Evolutionary conservation across 1,139 yeast genomes (phyloP).

Genomic region (Hyphopichia pseudoburtonii): DNA sequence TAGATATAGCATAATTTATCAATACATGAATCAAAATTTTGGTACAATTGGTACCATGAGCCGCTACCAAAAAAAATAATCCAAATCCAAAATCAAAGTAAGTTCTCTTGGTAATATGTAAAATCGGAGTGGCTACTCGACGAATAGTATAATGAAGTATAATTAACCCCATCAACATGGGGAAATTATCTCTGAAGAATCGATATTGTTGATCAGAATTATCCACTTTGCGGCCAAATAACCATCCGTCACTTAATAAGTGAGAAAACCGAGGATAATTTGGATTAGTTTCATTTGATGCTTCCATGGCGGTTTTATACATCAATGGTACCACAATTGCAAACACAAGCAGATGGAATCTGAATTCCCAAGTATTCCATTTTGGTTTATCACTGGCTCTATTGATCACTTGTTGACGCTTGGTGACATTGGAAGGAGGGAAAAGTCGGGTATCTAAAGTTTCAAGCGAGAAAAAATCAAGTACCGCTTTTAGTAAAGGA

Average conservation of each 20-base stretch:
- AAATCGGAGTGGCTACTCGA: slow-evolving; percentile 21
- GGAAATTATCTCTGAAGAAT: slow-evolving; percentile 80
- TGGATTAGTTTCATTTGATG: slow-evolving; percentile 75
- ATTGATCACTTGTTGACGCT: slow-evolving; percentile 39
- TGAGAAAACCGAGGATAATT: slow-evolving; percentile 67
- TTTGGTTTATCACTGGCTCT: slow-evolving; percentile 51
- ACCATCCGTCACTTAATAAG: slow-evolving; percentile 69
- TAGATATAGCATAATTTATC: slow-evolving; percentile 56
- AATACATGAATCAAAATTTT: slow-evolving; percentile 60
- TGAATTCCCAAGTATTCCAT: slow-evolving; percentile 79
- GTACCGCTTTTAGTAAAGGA: slow-evolving; percentile 19
- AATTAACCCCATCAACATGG: slow-evolving; percentile 55
- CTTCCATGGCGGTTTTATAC: slow-evolving; percentile 78
- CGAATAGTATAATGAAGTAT: slow-evolving; percentile 55
- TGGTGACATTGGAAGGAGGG: slow-evolving; percentile 51
- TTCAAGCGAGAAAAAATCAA: slow-evolving; percentile 65
- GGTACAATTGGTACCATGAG: slow-evolving; percentile 76
- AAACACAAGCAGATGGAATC: slow-evolving; percentile 62
- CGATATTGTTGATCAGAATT: slow-evolving; percentile 89
- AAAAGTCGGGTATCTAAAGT: slow-evolving; percentile 72
- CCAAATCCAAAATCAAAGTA: slow-evolving; percentile 76
- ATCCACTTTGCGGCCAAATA: slow-evolving; percentile 78
- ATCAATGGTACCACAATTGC: slow-evolving; percentile 74
- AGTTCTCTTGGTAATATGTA: slow-evolving; percentile 34
- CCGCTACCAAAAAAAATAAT: slow-evolving; percentile 60